These are phyloP conservation scores for Cyclostephanos tholiformis DNA, from an alignment of 108 stramenopile genomes.

Conservation along the genomic window DNA sequence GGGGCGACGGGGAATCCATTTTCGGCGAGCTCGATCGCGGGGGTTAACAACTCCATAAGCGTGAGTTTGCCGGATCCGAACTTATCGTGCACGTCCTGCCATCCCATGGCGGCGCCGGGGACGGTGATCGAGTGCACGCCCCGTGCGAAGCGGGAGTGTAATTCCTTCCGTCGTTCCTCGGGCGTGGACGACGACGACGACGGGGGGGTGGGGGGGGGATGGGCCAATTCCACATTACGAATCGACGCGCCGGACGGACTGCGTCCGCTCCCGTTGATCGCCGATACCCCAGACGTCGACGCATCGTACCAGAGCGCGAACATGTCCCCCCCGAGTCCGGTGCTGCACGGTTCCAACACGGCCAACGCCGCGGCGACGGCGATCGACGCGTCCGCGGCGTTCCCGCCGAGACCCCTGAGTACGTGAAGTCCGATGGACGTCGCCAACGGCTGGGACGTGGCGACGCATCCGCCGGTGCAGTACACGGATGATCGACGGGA, in stretches of 20 bases:
- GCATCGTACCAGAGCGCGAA: slow-evolving; percentile 92
- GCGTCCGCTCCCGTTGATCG: slow-evolving; percentile 89
- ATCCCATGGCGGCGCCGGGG: slow-evolving; percentile 95
- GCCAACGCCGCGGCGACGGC: slow-evolving; percentile 77
- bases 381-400: slow-evolving; percentile 83
- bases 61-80: slow-evolving; percentile 80
- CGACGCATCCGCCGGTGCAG: slow-evolving; percentile 69
- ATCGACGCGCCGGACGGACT: slow-evolving; percentile 70
- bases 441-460: slow-evolving; percentile 79
- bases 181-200: slow-evolving; percentile 4
- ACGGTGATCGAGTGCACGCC: slow-evolving; percentile 90
- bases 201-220: not conserved
- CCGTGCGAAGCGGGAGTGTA: slow-evolving; percentile 33
- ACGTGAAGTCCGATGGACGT: slow-evolving; percentile 71
- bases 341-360: slow-evolving; percentile 49
- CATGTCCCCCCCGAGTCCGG: slow-evolving; percentile 72
- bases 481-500: slow-evolving; percentile 77
- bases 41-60: slow-evolving; percentile 83
- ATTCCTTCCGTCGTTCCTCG: slow-evolving; percentile 2
- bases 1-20: slow-evolving; percentile 91
- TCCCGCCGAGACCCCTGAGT: slow-evolving; percentile 58
- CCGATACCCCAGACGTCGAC: slow-evolving; percentile 56
- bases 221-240: slow-evolving; percentile 46
- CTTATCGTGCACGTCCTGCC: slow-evolving; percentile 73
- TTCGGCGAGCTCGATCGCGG: slow-evolving; percentile 90